A percentile compares a stretch with the other conserved stretches of the same genome.
These are phyloP conservation scores for Cenchrus americanus DNA, from an alignment of 176 grass and related monocot genomes.

Conservation along the genomic window DNA sequence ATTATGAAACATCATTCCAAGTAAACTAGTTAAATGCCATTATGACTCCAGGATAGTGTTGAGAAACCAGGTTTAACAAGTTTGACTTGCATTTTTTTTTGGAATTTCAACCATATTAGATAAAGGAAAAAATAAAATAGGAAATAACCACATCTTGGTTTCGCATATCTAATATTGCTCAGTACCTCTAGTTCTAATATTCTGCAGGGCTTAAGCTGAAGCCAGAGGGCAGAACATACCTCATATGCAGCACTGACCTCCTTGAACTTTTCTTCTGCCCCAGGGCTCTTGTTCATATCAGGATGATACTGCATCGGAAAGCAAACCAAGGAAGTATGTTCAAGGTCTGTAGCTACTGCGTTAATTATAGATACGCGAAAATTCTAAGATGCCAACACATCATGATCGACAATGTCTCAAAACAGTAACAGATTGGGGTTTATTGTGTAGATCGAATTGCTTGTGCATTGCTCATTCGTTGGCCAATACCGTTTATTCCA, in stretches of 20 bases:
- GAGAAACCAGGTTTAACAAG: neutral
- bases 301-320: constrained; percentile 75
- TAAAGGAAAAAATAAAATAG: neutral
- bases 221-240: constrained; percentile 53
- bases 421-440: no score
- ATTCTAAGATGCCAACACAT: neutral
- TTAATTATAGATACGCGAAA: neutral
- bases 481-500: neutral
- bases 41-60: neutral
- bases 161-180: neutral
- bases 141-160: neutral
- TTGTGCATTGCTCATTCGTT: neutral
- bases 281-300: constrained; percentile 89
- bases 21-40: constrained; percentile 16
- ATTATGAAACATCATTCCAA: neutral
- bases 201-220: neutral
- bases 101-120: constrained; percentile 6
- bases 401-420: neutral
- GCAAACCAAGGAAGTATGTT: constrained; percentile 36
- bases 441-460: neutral
- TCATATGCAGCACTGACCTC: constrained; percentile 97
- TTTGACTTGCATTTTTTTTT: neutral
- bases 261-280: constrained; percentile 96
- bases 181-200: neutral
- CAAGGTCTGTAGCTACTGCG: constrained; percentile 12